Percentiles rank a stretch among this genome's conserved stretches.
Evolutionary conservation across 805 yeast species (phyloP).

Genomic region (Nakazawaea anatomiae): DNA sequence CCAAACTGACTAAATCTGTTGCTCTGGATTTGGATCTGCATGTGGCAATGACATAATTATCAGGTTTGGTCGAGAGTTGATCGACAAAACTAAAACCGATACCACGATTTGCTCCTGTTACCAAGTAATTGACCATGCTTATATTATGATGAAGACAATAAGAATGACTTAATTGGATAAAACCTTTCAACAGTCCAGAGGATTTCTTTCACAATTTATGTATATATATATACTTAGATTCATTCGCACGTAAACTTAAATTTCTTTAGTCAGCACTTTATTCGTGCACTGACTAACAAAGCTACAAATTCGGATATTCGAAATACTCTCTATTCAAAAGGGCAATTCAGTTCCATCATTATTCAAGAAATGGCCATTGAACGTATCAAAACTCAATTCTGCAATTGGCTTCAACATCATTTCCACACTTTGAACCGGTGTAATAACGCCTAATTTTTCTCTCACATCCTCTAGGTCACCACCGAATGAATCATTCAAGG

Average conservation of each 20-base stretch:
- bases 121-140: constrained; percentile 17
- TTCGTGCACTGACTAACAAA: no score
- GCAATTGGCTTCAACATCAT: not conserved
- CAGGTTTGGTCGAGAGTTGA: constrained; percentile 17
- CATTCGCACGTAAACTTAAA: no score
- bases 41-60: constrained; percentile 18
- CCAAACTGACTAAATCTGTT: constrained; percentile 14
- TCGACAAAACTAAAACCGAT: constrained; percentile 30
- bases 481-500: not conserved
- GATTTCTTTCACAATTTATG: no score
- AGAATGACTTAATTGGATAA: not conserved
- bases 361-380: not conserved
- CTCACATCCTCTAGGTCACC: not conserved
- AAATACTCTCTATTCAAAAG: not conserved
- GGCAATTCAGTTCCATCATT: not conserved
- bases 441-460: not conserved
- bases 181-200: no score
- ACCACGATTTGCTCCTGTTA: constrained; percentile 40
- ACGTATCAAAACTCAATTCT: not conserved
- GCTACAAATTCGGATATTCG: not conserved
- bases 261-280: no score
- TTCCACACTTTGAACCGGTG: not conserved
- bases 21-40: constrained; percentile 4
- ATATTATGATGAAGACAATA: not conserved
- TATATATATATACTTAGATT: no score